Base-by-base conservation (phyloP, 768 basidiomycete species). In the Suillus discolor region DNA sequence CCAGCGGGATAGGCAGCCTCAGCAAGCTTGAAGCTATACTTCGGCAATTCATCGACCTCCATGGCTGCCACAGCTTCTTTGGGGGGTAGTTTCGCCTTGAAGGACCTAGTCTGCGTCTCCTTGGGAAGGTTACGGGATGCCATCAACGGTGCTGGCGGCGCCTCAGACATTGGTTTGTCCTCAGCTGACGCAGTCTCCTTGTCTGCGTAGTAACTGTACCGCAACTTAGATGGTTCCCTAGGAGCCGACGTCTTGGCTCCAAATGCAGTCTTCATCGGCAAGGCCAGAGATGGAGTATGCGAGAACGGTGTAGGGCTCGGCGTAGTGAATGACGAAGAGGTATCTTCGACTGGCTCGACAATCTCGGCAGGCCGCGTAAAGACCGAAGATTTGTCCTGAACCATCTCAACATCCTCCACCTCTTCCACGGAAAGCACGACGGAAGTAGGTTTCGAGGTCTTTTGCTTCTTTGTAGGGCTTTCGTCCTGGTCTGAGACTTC, bases 141-240 rank as follows among this genome's bases (percentile, higher is more conserved):
- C 18, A 69, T 59, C 55, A 69, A 53, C 15, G 67, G 54, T 13
- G 64, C 47, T 9, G 53, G 57, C 5, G 63, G 39, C 42, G 64
- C 42, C 57, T 60, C 23, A 57, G 45, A 20, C 45, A 61, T 47
- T 18, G 61, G 36, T 15, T 12, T 57, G 42, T 62, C 44, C 11
- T 74, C 74, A 38, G 55, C 65, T 60, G 62, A 70, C 69, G 38
- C 71, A 73, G 65, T 80, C 36, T 81, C 81, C 66, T 75, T 77
- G 62, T 89, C 89, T 3, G 85, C 83, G 57, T 87, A 85, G 74
- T 89, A 86, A 69, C 90, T 91, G 70, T 83, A 89, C 34, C 92
- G 85, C 64, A 93, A 80, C 72, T 92, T 93, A 65, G 92, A 92
- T 2, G 92, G 91, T 63, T 91, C 89, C 72, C 88, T 91, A 1